Base-by-base conservation (phyloP, 2,329 filamentous ascomycete species). In the Acarospora socialis region DNA sequence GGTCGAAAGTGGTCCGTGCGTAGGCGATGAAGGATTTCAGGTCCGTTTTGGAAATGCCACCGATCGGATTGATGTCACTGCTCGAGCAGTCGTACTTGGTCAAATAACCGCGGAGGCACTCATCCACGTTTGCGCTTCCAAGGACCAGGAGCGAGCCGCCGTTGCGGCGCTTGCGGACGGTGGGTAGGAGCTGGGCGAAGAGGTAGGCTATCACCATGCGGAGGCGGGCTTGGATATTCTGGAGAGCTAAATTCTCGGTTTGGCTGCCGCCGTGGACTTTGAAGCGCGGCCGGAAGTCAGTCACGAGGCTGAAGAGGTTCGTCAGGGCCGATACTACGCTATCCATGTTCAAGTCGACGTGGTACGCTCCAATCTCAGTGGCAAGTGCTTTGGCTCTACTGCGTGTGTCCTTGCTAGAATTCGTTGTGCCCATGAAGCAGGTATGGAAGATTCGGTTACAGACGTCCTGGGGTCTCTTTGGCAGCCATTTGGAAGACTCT, bases 301-400 rank as follows among this genome's bases (percentile, higher is more conserved):
- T 70, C 0, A 70, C 65, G 2, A 61, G 51, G 0, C 64, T 61
- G 33, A 83, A 61, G 1, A 83, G 54, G 25, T 63, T 63, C 42
- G 68, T 71, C 31, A 74, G 58, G 0, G 76, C 68, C 13, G 67
- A 59, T 38, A 74, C 72, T 6, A 76, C 65, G 2, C 65, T 63
- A 47, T 87, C 81, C 35, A 87, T 83, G 45, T 83, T 71, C 26
- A 83, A 59, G 46, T 86, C 69, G 3, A 70, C 63, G 48, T 90
- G 82, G 46, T 83, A 75, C 10, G 69, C 63, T 3, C 80, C 81
- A 32, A 87, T 82, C n/a, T 52, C 51, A 8, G 48, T 45, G 1
- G 60, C 50, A 2, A 87, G 62, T 0, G 67, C 61, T 46, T 68
- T 68, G 2, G 81, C 77, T 17, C 81, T 63, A 28, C 65, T 60